Evolutionary conservation across 768 basidiomycete genomes (phyloP).

Genomic region (Coprinellus aureogranulatus): DNA sequence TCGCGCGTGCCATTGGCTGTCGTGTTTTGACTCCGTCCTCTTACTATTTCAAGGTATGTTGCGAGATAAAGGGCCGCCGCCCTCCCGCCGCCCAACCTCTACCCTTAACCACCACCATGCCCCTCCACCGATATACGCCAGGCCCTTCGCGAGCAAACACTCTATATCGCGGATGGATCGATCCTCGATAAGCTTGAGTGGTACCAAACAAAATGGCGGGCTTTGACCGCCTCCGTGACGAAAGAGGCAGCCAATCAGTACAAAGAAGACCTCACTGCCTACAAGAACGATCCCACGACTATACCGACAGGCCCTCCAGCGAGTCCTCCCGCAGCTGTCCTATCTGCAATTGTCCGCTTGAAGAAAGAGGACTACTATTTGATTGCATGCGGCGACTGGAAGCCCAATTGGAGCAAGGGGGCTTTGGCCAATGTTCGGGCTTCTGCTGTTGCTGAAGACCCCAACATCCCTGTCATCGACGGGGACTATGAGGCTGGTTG

Average conservation of each 20-base stretch:
- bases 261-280: neutral
- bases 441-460: neutral
- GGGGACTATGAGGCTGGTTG: neutral
- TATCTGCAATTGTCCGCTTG: neutral
- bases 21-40: no score
- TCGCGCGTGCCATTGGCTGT: no score
- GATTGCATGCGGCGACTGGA: neutral
- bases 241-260: neutral
- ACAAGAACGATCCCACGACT: neutral
- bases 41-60: no score
- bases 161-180: neutral
- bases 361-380: neutral
- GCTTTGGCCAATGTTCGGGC: neutral
- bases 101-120: no score
- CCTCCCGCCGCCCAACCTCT: no score
- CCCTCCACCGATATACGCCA: no score
- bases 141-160: no score
- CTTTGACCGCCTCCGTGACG: neutral
- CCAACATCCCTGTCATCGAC: neutral
- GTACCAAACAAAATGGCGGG: neutral
- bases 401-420: neutral
- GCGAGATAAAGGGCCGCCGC: no score
- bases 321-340: neutral
- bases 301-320: neutral
- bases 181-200: neutral